These are phyloP conservation scores for Boletus holoroseus DNA, from an alignment of 1,284 basidiomycete species.

Conservation along the genomic window DNA sequence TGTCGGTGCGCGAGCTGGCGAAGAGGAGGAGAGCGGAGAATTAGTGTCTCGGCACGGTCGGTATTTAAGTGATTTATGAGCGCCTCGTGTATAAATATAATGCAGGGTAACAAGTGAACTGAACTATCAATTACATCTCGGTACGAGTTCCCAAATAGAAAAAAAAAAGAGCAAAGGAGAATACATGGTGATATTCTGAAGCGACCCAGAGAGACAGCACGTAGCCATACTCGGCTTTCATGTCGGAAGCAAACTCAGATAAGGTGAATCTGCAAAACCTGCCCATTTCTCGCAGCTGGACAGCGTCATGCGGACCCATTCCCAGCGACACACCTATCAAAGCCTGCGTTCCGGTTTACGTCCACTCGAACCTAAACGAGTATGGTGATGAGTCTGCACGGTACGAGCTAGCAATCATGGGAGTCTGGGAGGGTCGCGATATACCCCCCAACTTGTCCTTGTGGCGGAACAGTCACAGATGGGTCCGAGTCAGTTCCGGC, in stretches of 20 bases:
- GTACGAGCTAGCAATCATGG: neutral
- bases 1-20: slow-evolving; percentile 31
- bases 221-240: slow-evolving; percentile 22
- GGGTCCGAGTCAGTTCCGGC: slow-evolving; percentile 7
- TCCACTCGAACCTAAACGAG: slow-evolving; percentile 1
- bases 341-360: slow-evolving; percentile 14
- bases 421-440: slow-evolving; percentile 8
- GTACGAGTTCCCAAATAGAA: slow-evolving; percentile 27
- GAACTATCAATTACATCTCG: slow-evolving; percentile 30
- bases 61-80: slow-evolving; percentile 33
- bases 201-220: slow-evolving; percentile 14
- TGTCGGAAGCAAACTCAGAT: slow-evolving; percentile 19
- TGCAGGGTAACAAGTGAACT: slow-evolving; percentile 28
- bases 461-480: slow-evolving; percentile 22
- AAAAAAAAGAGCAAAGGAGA: slow-evolving; percentile 17
- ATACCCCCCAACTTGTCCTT: neutral
- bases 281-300: neutral
- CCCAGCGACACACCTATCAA: slow-evolving; percentile 1
- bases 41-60: slow-evolving; percentile 22
- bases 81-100: slow-evolving; percentile 33
- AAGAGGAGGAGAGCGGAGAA: slow-evolving; percentile 22
- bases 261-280: slow-evolving; percentile 16
- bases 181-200: slow-evolving; percentile 14
- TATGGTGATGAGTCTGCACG: neutral
- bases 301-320: neutral